phyloP scores from a whole-genome alignment of 306 rosid species.

The barrel medic (Medicago truncatula) region MtrunA17r5.0-ANR NC_053043.1:21917501-21918000 shows the following conservation, averaged over 20 bases:
- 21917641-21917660: constrained; percentile 27
- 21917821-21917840: constrained; percentile 90
- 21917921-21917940: constrained; percentile 79
- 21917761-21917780: constrained; percentile 55
- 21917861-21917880: constrained; percentile 63
- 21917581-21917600: constrained; percentile 21
- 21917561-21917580: constrained; percentile 15
- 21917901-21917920: constrained; percentile 86
- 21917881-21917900: constrained; percentile 79
- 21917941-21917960: constrained; percentile 68
- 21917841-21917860: constrained; percentile 66
- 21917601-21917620: constrained; percentile 22
- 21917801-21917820: constrained; percentile 91
- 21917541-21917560: not conserved
- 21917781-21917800: constrained; percentile 79
- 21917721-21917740: constrained; percentile 79
- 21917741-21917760: constrained; percentile 73
- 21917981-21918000: constrained; percentile 63
- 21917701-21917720: constrained; percentile 56
- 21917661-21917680: constrained; percentile 21
- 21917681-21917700: constrained; percentile 27
- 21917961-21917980: constrained; percentile 61
- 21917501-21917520: constrained; percentile 33
- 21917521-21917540: constrained; percentile 20
- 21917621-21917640: constrained; percentile 3